Base-by-base conservation (phyloP, 1,284 basidiomycete genomes). In the Chondrostereum purpureum region DNA sequence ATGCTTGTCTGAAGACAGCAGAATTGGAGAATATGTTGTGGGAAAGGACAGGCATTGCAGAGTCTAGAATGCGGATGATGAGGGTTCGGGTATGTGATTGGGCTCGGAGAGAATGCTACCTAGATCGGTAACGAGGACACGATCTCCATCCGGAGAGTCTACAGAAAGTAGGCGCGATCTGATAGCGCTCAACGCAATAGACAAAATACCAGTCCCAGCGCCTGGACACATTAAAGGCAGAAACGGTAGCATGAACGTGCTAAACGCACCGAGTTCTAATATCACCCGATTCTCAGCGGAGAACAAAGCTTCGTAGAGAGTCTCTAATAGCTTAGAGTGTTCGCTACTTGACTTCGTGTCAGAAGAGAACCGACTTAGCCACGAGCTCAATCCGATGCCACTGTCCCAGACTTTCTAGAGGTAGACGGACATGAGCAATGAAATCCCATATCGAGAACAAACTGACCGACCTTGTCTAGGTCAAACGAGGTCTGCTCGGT, bases 391-490 rank as follows among this genome's bases (percentile, higher is more conserved):
- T 1, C 86, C 88, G 39, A 92, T 73, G 1, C 89, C 90, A 45
- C 88, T 92, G 61, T 93, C 91, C 91, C 90, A 92, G 43, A 92
- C 77, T 88, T 92, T 93, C 90, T 92, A 66, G 23, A 51, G 45
- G 42, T 45, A 41, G 50, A 54, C 60, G 58, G 52, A 59, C 47
- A 16, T 45, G 20, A n/a, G n/a, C n/a, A n/a, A n/a, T n/a, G n/a
- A n/a, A n/a, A n/a, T n/a, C n/a, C n/a, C n/a, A n/a, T n/a, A n/a
- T n/a, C n/a, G n/a, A n/a, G n/a, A n/a, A n/a, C n/a, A n/a, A n/a
- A n/a, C n/a, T 16, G 38, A 23, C 70, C 51, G 52, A 89, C 91
- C 77, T 93, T 93, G 68, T 93, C 90, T 4, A 94, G 69, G 58
- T 92, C 90, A 59, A 89, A 93, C 2, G 84, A 86, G 0, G 86